phyloP scores from a whole-genome alignment of 2,329 filamentous ascomycete genomes.

The Trichoderma brevicompactum region DNA sequence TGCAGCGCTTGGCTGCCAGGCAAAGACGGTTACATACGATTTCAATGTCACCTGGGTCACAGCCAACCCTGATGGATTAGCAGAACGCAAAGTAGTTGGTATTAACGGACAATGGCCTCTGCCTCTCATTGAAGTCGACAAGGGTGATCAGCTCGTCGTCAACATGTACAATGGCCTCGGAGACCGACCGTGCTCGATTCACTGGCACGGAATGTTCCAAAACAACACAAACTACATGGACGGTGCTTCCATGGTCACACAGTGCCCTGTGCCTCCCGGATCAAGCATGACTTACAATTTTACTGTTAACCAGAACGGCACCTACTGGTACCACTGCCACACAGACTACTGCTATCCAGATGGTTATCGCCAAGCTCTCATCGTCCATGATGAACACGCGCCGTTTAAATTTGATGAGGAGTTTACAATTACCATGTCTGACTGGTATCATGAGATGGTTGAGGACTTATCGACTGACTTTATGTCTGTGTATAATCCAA shows the following conservation, averaged over 20 bases:
- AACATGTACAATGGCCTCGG: constrained; percentile 55
- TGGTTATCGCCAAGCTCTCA: constrained; percentile 53
- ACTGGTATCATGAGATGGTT: constrained; percentile 66
- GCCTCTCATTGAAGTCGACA: constrained; percentile 59
- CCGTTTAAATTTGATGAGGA: constrained; percentile 60
- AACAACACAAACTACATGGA: constrained; percentile 64
- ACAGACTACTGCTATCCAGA: constrained; percentile 30
- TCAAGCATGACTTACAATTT: constrained; percentile 61
- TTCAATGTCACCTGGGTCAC: constrained; percentile 67
- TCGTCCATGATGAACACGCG: constrained; percentile 57
- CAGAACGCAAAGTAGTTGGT: constrained; percentile 61
- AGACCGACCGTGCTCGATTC: constrained; percentile 54
- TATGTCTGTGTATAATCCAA: constrained; percentile 45
- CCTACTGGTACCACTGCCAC: constrained; percentile 68
- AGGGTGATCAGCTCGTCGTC: constrained; percentile 57
- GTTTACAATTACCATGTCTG: constrained; percentile 59
- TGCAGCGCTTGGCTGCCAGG: constrained; percentile 28
- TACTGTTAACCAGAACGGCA: constrained; percentile 59
- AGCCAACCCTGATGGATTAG: constrained; percentile 63
- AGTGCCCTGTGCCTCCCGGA: constrained; percentile 60
- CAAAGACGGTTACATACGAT: constrained; percentile 55
- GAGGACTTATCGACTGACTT: constrained; percentile 36
- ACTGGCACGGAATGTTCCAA: constrained; percentile 67
- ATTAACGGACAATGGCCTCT: constrained; percentile 70
- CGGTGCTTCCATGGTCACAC: constrained; percentile 59